Conservation (phyloP, 2,329 filamentous ascomycete genomes). For the Aspergillus fumigatus region DNA sequence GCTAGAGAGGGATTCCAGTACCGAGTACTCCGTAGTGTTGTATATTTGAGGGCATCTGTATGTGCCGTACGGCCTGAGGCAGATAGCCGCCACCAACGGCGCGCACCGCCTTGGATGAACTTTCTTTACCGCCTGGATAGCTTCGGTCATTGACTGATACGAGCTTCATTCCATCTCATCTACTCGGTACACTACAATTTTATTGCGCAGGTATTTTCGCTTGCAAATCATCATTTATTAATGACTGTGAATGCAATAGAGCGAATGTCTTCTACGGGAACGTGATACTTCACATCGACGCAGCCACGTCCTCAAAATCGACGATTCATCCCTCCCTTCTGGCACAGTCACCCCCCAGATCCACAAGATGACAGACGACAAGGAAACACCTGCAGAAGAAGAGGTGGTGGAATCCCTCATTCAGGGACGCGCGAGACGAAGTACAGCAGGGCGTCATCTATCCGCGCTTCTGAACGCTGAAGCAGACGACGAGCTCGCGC, state of each 20-base stretch:
- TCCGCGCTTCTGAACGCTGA: conserved; percentile 71
- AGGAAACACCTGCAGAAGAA: conserved; percentile 20
- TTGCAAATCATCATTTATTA: background rate
- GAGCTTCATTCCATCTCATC: background rate
- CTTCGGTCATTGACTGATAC: background rate
- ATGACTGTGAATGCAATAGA: too few relatives aligned
- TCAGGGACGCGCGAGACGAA: conserved; percentile 61
- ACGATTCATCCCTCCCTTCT: conserved; percentile 1
- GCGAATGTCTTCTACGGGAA: background rate
- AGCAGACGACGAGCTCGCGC: conserved; percentile 62
- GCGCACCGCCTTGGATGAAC: background rate
- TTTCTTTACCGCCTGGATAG: background rate
- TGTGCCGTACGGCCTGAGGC: background rate
- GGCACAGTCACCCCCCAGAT: background rate
- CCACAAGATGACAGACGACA: conserved; percentile 23
- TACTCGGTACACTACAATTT: background rate
- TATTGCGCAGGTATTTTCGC: background rate
- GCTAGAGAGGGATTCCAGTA: too few relatives aligned
- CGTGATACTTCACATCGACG: background rate
- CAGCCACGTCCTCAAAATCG: background rate
- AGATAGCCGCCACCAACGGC: background rate
- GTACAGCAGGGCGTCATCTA: conserved; percentile 81
- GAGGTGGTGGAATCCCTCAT: conserved; percentile 30
- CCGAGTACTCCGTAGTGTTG: background rate
- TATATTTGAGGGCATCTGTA: background rate